Evolutionary conservation across 352 stramenopile genomes (phyloP).

Genomic region (Globisporangium cylindrosporum): DNA sequence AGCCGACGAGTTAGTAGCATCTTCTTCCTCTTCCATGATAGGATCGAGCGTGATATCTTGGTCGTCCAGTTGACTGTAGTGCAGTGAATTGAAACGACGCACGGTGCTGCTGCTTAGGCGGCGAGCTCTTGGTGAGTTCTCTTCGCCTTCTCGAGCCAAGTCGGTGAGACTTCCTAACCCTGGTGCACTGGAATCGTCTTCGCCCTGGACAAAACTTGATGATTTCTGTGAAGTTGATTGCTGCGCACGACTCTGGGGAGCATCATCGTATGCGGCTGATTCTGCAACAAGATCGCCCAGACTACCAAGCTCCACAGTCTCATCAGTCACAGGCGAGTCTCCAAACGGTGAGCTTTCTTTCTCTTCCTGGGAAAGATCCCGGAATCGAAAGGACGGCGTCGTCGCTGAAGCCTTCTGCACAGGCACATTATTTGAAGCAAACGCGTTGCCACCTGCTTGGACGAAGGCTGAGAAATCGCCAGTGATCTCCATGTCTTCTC

Average conservation of each 20-base stretch:
- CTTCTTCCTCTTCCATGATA: constrained; percentile 67
- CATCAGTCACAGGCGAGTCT: constrained; percentile 29
- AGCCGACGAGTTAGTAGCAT: constrained; percentile 38
- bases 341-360: constrained; percentile 23
- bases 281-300: constrained; percentile 59
- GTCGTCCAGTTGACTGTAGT: constrained; percentile 25
- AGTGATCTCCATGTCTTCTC: constrained; percentile 87
- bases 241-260: constrained; percentile 16
- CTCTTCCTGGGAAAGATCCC: constrained; percentile 11
- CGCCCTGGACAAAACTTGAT: constrained; percentile 8
- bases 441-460: constrained; percentile 23
- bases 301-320: constrained; percentile 61
- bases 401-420: constrained; percentile 3
- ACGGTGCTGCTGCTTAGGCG: constrained; percentile 9
- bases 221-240: constrained; percentile 11
- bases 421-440: constrained; percentile 11
- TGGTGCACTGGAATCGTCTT: constrained; percentile 23
- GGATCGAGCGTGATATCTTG: constrained; percentile 53
- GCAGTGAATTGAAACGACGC: constrained; percentile 15
- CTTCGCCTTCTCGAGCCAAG: constrained; percentile 25
- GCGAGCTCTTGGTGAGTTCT: constrained; percentile 2
- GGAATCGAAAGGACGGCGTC: constrained; percentile 15
- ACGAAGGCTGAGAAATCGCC: constrained; percentile 59
- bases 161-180: constrained; percentile 21
- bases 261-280: constrained; percentile 41